Percentiles rank a stretch among this genome's conserved stretches.
Evolutionary conservation across 305 asterid species (phyloP).

Genomic region (Coffea humblotiana): DNA sequence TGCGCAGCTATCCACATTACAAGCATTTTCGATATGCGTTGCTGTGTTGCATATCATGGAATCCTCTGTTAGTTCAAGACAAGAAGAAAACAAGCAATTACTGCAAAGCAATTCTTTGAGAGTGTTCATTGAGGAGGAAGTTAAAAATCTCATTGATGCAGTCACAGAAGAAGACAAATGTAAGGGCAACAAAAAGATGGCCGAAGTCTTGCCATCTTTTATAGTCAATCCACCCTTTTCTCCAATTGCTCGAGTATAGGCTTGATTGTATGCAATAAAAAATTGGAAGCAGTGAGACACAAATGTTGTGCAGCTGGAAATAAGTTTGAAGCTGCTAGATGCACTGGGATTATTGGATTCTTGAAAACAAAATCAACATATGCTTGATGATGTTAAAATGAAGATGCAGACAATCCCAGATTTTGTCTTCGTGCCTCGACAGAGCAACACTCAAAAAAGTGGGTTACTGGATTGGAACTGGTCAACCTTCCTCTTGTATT

Average conservation of each 20-base stretch:
- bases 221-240: conserved; percentile 82
- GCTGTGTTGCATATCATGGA: conserved; percentile 74
- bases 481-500: background rate
- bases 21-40: conserved; percentile 83
- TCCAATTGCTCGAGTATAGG: conserved; percentile 75
- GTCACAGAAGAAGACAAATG: conserved; percentile 54
- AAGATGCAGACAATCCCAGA: background rate
- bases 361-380: background rate
- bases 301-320: background rate
- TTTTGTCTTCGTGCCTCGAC: background rate
- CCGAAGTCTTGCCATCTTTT: conserved; percentile 60
- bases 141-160: conserved; percentile 46
- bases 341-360: background rate
- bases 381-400: conserved; percentile 6
- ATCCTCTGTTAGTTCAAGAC: conserved; percentile 46
- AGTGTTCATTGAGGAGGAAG: conserved; percentile 60
- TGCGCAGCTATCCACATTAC: conserved; percentile 75
- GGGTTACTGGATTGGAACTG: background rate
- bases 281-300: background rate
- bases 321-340: background rate
- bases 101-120: conserved; percentile 53
- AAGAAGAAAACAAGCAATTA: conserved; percentile 40
- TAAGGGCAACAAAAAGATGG: conserved; percentile 44
- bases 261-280: background rate
- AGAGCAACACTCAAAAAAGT: background rate